Conservation (phyloP, 225 moss, liverwort and hornwort species). For the Ulota crispa region DNA sequence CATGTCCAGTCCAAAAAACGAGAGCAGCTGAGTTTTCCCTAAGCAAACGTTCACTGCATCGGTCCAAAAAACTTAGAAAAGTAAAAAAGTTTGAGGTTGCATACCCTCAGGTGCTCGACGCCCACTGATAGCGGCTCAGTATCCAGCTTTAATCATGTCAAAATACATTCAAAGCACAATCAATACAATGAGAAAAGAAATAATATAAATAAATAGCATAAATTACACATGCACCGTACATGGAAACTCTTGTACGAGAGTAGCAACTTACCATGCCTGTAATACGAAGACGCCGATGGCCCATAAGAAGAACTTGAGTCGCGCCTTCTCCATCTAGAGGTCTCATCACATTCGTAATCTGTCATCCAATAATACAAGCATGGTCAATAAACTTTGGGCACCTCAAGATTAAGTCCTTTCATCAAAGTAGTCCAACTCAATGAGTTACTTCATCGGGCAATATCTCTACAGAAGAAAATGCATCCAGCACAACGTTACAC, state of each 20-base stretch:
- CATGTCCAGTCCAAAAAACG: conserved; percentile 17
- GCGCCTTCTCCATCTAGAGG: conserved; percentile 83
- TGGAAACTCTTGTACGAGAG: not conserved
- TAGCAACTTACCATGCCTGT: conserved; percentile 78
- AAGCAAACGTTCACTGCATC: not conserved
- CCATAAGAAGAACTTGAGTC: conserved; percentile 95
- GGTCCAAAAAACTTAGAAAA: not conserved
- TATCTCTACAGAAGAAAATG: not conserved
- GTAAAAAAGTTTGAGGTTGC: conserved; percentile 1
- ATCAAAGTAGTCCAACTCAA: not conserved
- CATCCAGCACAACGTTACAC: not conserved
- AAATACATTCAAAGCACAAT: conserved; percentile 17
- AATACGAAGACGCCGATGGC: conserved; percentile 88
- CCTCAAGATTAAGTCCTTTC: conserved; percentile 2
- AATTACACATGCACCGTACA: not conserved
- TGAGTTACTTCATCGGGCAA: not conserved
- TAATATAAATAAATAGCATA: conserved; percentile 3
- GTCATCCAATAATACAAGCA: conserved; percentile 19
- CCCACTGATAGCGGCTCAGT: conserved; percentile 83
- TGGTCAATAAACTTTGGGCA: conserved; percentile 1
- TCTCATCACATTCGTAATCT: conserved; percentile 96
- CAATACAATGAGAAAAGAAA: conserved; percentile 9
- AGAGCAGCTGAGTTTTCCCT: not conserved
- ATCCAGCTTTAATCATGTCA: conserved; percentile 65
- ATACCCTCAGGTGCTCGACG: conserved; percentile 91